Conservation (phyloP, 805 yeast genomes). For the Alloascoidea africana region DNA sequence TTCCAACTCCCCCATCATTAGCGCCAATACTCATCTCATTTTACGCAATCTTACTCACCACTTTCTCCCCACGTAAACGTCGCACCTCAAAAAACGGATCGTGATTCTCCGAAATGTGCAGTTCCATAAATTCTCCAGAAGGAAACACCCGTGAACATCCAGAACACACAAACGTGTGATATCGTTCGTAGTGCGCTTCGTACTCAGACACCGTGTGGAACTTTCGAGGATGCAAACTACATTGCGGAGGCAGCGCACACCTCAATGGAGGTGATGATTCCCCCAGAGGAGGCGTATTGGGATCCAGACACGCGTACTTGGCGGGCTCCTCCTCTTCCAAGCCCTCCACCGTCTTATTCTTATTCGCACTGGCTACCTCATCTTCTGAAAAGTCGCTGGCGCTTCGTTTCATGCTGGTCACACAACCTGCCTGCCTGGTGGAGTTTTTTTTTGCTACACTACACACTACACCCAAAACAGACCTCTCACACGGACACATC, state of each 20-base stretch:
- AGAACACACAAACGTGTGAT: slow-evolving; percentile 10
- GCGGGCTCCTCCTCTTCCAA: too few species aligned
- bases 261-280: not conserved
- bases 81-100: slow-evolving; percentile 27
- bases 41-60: slow-evolving; percentile 7
- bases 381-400: too few species aligned
- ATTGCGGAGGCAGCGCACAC: slow-evolving; percentile 4
- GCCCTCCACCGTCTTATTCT: too few species aligned
- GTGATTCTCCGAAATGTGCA: slow-evolving; percentile 39
- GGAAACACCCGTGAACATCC: slow-evolving; percentile 22
- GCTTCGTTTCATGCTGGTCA: too few species aligned
- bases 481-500: too few species aligned
- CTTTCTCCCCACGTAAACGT: slow-evolving; percentile 23
- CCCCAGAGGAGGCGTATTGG: too few species aligned
- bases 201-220: slow-evolving; percentile 6
- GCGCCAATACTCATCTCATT: not conserved
- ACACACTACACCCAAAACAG: too few species aligned
- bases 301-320: too few species aligned
- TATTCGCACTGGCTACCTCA: too few species aligned
- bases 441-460: too few species aligned
- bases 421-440: too few species aligned
- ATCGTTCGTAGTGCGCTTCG: slow-evolving; percentile 11
- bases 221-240: slow-evolving; percentile 2
- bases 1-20: not conserved
- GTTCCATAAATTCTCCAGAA: slow-evolving; percentile 21